Percentiles rank a stretch among this genome's conserved stretches.
Conservation (phyloP, 768 basidiomycete species). For the Russula olivacea region DNA sequence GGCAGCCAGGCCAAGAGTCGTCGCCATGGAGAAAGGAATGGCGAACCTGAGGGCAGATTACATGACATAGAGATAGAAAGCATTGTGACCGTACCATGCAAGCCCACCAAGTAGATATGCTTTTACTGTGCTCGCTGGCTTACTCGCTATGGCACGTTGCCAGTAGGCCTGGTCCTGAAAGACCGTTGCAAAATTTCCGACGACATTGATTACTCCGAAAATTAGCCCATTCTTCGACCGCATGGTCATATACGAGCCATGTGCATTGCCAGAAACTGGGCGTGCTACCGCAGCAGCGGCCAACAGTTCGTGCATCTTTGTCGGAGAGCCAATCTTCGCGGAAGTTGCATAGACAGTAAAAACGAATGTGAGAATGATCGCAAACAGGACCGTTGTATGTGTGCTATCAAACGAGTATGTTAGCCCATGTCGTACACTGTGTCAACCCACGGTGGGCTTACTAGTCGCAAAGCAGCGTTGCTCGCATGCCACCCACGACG, state of each 20-base stretch:
- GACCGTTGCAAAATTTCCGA: constrained; percentile 73
- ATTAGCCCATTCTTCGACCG: constrained; percentile 53
- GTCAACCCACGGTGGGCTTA: constrained; percentile 33
- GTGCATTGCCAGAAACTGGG: constrained; percentile 77
- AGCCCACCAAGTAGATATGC: constrained; percentile 86
- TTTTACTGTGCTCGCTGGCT: constrained; percentile 81
- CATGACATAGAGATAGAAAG: not conserved
- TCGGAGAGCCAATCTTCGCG: constrained; percentile 70
- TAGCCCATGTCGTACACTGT: not conserved
- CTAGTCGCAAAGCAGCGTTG: constrained; percentile 84
- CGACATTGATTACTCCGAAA: constrained; percentile 79
- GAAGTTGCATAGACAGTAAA: constrained; percentile 82
- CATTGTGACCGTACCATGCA: constrained; percentile 55
- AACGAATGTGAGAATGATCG: constrained; percentile 69
- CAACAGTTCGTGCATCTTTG: constrained; percentile 75
- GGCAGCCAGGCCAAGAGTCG: constrained; percentile 81
- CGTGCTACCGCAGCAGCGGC: constrained; percentile 43
- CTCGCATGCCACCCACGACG: constrained; percentile 80
- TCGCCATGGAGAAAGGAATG: constrained; percentile 82
- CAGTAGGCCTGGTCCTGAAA: constrained; percentile 69
- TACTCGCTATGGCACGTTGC: constrained; percentile 85
- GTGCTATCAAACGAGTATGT: constrained; percentile 44
- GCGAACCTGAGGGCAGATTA: constrained; percentile 49
- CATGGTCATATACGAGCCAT: constrained; percentile 71
- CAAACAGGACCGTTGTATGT: constrained; percentile 80